Conservation (phyloP, 176 grass and related monocot genomes). For the Poa pratensis region DNA sequence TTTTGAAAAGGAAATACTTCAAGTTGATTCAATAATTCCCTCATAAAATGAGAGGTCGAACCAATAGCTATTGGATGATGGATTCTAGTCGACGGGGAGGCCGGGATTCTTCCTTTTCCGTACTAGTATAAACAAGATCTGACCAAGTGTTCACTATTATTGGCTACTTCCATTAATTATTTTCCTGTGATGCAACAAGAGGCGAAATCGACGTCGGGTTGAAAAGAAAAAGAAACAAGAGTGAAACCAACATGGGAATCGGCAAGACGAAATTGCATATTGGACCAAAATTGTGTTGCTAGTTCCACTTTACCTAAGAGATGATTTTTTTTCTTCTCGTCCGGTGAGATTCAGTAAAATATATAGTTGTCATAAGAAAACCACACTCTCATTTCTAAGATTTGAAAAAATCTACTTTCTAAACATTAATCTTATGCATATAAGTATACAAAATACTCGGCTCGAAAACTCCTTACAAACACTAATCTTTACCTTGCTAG, state of each 20-base stretch:
- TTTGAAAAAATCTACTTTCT: too few species aligned
- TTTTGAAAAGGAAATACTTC: neutral
- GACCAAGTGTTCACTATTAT: conserved; percentile 27
- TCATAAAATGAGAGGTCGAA: neutral
- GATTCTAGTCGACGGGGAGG: conserved; percentile 37
- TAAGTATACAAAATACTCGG: neutral
- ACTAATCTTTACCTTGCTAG: neutral
- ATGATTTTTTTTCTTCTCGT: neutral
- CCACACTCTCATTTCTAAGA: neutral
- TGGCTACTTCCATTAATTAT: conserved; percentile 23
- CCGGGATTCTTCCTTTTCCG: conserved; percentile 31
- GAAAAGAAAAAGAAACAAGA: too few species aligned
- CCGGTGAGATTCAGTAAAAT: neutral
- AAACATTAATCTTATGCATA: neutral
- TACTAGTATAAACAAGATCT: conserved; percentile 13
- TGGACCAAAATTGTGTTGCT: neutral
- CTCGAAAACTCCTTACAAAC: neutral
- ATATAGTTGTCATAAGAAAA: neutral
- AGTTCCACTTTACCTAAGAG: neutral
- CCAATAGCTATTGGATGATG: neutral
- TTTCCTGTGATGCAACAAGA: neutral
- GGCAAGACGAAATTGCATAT: neutral
- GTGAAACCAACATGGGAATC: too few species aligned
- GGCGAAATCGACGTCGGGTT: neutral
- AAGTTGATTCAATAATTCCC: conserved; percentile 2